Base-by-base conservation (phyloP, 768 basidiomycete species). In the Hirschioporus abietinus region DNA sequence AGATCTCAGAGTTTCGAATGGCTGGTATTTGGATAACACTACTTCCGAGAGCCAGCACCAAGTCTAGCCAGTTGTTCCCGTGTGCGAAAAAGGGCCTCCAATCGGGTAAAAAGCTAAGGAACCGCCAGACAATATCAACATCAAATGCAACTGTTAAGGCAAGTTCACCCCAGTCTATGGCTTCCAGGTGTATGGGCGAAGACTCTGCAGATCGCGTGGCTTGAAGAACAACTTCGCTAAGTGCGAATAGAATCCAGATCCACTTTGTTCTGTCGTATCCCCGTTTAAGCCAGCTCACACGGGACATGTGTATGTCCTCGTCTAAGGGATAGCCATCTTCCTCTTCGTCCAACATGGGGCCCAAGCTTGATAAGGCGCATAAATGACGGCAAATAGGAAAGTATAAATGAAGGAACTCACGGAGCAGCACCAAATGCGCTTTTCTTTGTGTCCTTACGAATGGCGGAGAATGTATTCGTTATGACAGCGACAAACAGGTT, bases 401-500 rank as follows among this genome's bases (percentile, higher is more conserved):
- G 30, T 25, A 65, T 15, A 35, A 23, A 20, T 42, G 18, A 68
- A 65, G n/a, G n/a, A 34, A 81, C 87, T 63, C 75, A 89, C 88
- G 84, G 81, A 3, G 84, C 87, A 34, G 93, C 93, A 36, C 94
- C 95, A 74, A 98, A 99, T 0, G 96, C 96, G 75, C 92, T 95
- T 74, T 90, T 91, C 74, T 88, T 86, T 1, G 96, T 97, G 72
- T 93, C 89, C 4, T 86, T 83, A 36, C 93, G 82, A 68, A 97
- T 97, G 18, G 91, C 92, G 20, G 87, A 87, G 75, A 99, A 99
- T 0, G 93, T 92, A 72, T 94, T 91, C 30, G 94, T 93, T 69
- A 96, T 96, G n/a, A 97, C 95, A 20, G 96, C 95, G 66, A 97
- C 93, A 74, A 96, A 91, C 59, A 97, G 77, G 74, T 95, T 95